Percentiles rank a stretch among this genome's conserved stretches.
Evolutionary conservation across 306 rosid genomes (phyloP).

Genomic region (Vicia villosa): DNA sequence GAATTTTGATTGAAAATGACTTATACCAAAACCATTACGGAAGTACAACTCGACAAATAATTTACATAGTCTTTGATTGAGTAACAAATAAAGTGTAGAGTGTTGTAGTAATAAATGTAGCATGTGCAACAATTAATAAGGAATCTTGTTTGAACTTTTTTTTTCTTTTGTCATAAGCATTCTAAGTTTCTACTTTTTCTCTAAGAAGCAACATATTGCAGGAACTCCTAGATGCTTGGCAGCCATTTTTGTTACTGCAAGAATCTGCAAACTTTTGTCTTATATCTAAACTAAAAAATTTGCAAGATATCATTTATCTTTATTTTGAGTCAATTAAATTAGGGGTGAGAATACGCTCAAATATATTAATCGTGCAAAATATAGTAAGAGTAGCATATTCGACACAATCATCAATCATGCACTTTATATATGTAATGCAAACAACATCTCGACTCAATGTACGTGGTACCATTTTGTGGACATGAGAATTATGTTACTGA

Average conservation of each 20-base stretch:
- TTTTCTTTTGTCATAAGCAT: background rate
- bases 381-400: too few relatives aligned
- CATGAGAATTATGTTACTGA: too few relatives aligned
- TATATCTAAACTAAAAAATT: too few relatives aligned
- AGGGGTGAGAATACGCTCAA: too few relatives aligned
- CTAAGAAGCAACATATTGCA: background rate
- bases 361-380: too few relatives aligned
- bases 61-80: slow-evolving; percentile 46
- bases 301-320: too few relatives aligned
- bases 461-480: too few relatives aligned
- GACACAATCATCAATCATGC: too few relatives aligned
- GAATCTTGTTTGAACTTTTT: slow-evolving; percentile 53
- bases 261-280: too few relatives aligned
- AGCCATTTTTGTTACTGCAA: background rate
- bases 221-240: background rate
- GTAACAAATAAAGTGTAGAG: slow-evolving; percentile 66
- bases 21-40: slow-evolving; percentile 38
- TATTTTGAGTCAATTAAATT: too few relatives aligned
- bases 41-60: slow-evolving; percentile 47
- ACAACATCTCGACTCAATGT: too few relatives aligned
- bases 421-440: too few relatives aligned
- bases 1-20: slow-evolving; percentile 48
- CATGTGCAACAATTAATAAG: slow-evolving; percentile 58
- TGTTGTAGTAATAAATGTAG: slow-evolving; percentile 51
- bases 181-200: background rate